Conservation (phyloP, 371 early-diverging fungal species). For the Mortierella sp. region DNA sequence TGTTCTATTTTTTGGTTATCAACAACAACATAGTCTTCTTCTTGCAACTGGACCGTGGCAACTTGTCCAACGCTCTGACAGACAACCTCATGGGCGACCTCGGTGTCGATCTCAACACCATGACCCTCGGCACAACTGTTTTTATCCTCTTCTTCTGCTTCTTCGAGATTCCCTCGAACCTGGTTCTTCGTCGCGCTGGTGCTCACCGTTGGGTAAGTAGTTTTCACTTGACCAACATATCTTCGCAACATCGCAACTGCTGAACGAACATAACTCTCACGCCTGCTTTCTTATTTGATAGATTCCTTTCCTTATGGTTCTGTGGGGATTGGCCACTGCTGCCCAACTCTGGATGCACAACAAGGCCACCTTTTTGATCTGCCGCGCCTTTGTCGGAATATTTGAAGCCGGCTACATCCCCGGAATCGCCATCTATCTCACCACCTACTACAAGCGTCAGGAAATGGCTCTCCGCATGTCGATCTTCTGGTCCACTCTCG, state of each 20-base stretch:
- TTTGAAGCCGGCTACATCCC: constrained; percentile 75
- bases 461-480: constrained; percentile 71
- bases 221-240: too few species aligned
- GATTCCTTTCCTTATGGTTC: constrained; percentile 70
- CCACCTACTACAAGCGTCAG: constrained; percentile 68
- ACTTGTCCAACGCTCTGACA: constrained; percentile 61
- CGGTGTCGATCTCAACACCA: constrained; percentile 56
- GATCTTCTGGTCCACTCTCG: constrained; percentile 73
- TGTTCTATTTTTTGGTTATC: constrained; percentile 56
- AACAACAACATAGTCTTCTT: constrained; percentile 47
- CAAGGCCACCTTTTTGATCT: constrained; percentile 49
- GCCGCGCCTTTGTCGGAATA: constrained; percentile 52
- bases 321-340: constrained; percentile 75
- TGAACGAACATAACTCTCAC: too few species aligned
- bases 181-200: constrained; percentile 68
- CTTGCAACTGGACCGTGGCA: constrained; percentile 59
- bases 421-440: constrained; percentile 68
- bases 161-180: constrained; percentile 63
- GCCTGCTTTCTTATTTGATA: too few species aligned
- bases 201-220: constrained; percentile 62
- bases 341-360: constrained; percentile 58
- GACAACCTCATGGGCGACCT: constrained; percentile 59
- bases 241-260: too few species aligned
- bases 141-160: constrained; percentile 58
- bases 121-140: constrained; percentile 58